Percentiles rank a stretch among this genome's conserved stretches.
Conservation (phyloP, 495 filamentous ascomycete genomes). For the Aspergillus leporis region DNA sequence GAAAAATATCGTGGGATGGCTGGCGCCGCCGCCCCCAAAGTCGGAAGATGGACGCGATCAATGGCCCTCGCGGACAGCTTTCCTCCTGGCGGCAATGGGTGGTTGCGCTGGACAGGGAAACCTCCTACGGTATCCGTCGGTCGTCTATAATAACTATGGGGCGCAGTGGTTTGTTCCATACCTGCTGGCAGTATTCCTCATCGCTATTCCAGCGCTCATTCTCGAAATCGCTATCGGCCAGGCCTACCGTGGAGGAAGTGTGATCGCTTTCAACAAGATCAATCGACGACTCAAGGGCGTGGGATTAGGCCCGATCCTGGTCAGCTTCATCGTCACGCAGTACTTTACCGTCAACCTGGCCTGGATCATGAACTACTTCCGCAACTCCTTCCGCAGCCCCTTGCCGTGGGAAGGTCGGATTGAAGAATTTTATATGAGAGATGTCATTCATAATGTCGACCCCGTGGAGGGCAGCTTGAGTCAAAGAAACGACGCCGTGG, state of each 20-base stretch:
- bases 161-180: slow-evolving; percentile 38
- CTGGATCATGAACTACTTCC: slow-evolving; percentile 47
- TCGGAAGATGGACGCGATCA: slow-evolving; percentile 30
- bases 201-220: slow-evolving; percentile 48
- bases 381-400: slow-evolving; percentile 37
- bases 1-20: slow-evolving; percentile 17
- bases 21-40: slow-evolving; percentile 26
- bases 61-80: slow-evolving; percentile 27
- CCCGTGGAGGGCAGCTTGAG: slow-evolving; percentile 26
- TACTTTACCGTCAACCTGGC: slow-evolving; percentile 42
- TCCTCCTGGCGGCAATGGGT: slow-evolving; percentile 29
- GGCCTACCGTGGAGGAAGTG: slow-evolving; percentile 40
- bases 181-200: slow-evolving; percentile 32
- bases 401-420: slow-evolving; percentile 36
- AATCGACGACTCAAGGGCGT: slow-evolving; percentile 37
- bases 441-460: slow-evolving; percentile 32
- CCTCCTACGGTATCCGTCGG: slow-evolving; percentile 27
- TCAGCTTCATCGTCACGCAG: slow-evolving; percentile 37
- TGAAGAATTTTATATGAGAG: slow-evolving; percentile 37
- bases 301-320: slow-evolving; percentile 33
- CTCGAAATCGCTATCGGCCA: slow-evolving; percentile 43
- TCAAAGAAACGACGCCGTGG: slow-evolving; percentile 16
- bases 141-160: slow-evolving; percentile 30
- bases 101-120: slow-evolving; percentile 31
- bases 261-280: slow-evolving; percentile 42